Percentiles rank a stretch among this genome's conserved stretches.
Conservation (phyloP, 1,284 basidiomycete genomes). For the Stereum hirsutum region DNA sequence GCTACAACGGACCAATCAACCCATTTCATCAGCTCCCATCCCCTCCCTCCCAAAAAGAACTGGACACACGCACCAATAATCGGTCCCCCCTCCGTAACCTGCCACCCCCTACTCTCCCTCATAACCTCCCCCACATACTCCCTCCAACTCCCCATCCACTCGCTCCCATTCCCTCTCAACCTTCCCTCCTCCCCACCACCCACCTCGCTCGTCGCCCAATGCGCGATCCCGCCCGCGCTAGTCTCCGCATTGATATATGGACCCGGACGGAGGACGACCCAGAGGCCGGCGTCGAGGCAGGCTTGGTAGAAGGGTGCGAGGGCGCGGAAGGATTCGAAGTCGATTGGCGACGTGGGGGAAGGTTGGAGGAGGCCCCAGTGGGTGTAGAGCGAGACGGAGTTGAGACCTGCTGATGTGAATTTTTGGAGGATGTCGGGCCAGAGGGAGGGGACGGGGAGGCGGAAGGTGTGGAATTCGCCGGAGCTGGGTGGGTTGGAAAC, state of each 20-base stretch:
- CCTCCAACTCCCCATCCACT: constrained; percentile 62
- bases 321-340: constrained; percentile 62
- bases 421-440: constrained; percentile 83
- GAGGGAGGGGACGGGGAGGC: constrained; percentile 68
- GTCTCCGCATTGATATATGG: constrained; percentile 77
- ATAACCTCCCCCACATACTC: constrained; percentile 62
- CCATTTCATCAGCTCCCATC: no score
- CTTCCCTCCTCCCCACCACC: constrained; percentile 50
- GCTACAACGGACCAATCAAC: constrained; percentile 25
- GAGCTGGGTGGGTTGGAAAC: constrained; percentile 23
- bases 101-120: constrained; percentile 48
- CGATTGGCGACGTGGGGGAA: constrained; percentile 60
- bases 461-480: constrained; percentile 80
- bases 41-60: not conserved
- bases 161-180: constrained; percentile 61
- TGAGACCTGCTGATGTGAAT: constrained; percentile 74
- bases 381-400: constrained; percentile 64
- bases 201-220: constrained; percentile 67
- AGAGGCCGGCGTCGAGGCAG: constrained; percentile 34
- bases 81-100: constrained; percentile 63
- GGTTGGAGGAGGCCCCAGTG: constrained; percentile 74
- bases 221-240: constrained; percentile 70
- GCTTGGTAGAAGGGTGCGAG: constrained; percentile 51
- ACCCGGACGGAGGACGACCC: constrained; percentile 36
- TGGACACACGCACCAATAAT: constrained; percentile 46